Evolutionary conservation across 2,329 filamentous ascomycete genomes (phyloP).

Genomic region (Exophiala mesophila): DNA sequence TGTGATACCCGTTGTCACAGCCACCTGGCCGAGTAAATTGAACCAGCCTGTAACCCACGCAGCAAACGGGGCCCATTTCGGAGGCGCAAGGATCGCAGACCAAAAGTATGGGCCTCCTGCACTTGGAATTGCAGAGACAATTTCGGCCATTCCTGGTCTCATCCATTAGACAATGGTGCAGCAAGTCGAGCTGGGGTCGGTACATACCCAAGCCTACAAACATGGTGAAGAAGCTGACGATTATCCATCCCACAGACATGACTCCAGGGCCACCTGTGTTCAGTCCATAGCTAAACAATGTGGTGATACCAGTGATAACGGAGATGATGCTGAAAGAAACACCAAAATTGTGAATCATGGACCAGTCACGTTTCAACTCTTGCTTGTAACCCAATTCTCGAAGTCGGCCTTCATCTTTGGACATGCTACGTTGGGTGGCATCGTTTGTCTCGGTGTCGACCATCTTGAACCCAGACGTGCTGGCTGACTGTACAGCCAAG

Average conservation of each 20-base stretch:
- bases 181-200: too few species aligned
- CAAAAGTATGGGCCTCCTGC: constrained; percentile 58
- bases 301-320: constrained; percentile 57
- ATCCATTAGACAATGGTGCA: too few species aligned
- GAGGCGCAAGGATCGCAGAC: constrained; percentile 53
- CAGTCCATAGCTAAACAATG: constrained; percentile 54
- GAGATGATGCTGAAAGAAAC: constrained; percentile 60
- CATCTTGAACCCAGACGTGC: constrained; percentile 10
- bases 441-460: constrained; percentile 14
- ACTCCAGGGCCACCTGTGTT: constrained; percentile 52
- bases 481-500: too few species aligned
- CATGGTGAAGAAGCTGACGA: constrained; percentile 51
- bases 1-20: constrained; percentile 47
- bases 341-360: constrained; percentile 56
- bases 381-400: constrained; percentile 58
- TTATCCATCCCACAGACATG: constrained; percentile 51
- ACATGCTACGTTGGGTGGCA: constrained; percentile 18
- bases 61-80: constrained; percentile 41
- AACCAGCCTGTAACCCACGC: constrained; percentile 49
- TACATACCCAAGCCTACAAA: constrained; percentile 42
- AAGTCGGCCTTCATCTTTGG: constrained; percentile 47
- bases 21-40: constrained; percentile 47
- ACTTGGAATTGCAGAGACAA: constrained; percentile 56
- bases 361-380: constrained; percentile 55
- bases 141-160: constrained; percentile 49